Conservation (phyloP, 345 rosid species). For the Aurinia saxatilis region DNA sequence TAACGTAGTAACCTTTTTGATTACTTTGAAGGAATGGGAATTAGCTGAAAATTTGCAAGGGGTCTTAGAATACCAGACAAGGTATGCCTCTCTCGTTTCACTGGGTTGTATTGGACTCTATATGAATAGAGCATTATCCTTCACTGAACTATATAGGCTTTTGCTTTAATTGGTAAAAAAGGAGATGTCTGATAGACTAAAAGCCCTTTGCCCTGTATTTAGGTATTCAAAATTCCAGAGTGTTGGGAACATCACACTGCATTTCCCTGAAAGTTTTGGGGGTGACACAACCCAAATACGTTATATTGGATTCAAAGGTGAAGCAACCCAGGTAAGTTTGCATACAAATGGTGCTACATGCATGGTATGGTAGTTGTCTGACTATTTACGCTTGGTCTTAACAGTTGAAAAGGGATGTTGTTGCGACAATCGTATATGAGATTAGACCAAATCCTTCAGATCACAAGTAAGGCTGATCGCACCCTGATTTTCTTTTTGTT, state of each 20-base stretch:
- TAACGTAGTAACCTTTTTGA: conserved; percentile 3
- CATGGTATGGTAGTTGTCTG: neutral
- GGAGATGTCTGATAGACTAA: conserved; percentile 6
- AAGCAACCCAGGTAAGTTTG: conserved; percentile 79
- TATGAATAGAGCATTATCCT: neutral
- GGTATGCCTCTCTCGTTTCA: conserved; percentile 30
- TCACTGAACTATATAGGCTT: neutral
- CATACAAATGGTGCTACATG: neutral
- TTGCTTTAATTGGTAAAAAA: neutral
- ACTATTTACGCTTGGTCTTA: neutral
- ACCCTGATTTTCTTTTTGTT: neutral
- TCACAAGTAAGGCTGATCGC: conserved; percentile 72
- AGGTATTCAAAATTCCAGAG: conserved; percentile 91
- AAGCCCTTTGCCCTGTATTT: neutral
- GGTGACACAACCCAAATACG: conserved; percentile 73
- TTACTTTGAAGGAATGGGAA: conserved; percentile 69
- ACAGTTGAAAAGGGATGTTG: conserved; percentile 91
- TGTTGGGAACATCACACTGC: conserved; percentile 84
- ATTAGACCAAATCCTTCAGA: conserved; percentile 92
- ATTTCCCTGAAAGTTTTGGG: conserved; percentile 89
- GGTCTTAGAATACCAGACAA: conserved; percentile 79
- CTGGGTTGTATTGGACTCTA: neutral
- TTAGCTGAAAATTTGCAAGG: conserved; percentile 83
- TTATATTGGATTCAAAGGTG: conserved; percentile 94
- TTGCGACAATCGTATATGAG: conserved; percentile 88